phyloP scores from a whole-genome alignment of 2,329 filamentous ascomycete species.

The Aciculosporium take region DNA sequence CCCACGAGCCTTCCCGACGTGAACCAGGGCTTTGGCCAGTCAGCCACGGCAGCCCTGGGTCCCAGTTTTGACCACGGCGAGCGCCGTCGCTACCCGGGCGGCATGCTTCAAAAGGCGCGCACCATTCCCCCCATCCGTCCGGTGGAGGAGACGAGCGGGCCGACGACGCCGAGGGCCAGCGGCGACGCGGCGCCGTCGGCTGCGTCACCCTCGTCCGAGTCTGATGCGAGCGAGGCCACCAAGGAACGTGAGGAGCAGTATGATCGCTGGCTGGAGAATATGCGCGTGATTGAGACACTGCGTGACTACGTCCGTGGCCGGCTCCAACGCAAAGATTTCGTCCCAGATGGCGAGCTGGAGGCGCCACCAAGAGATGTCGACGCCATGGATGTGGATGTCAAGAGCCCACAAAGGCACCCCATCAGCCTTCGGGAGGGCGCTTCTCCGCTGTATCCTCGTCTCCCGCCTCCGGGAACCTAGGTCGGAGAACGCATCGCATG shows the following conservation, averaged over 20 bases:
- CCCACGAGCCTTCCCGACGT: slow-evolving; percentile 42
- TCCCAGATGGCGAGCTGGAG: slow-evolving; percentile 16
- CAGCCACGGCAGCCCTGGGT: slow-evolving; percentile 57
- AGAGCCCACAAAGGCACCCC: slow-evolving; percentile 15
- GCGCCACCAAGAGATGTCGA: slow-evolving; percentile 13
- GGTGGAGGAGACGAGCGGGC: slow-evolving; percentile 23
- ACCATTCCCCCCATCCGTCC: slow-evolving; percentile 26
- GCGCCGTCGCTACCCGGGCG: slow-evolving; percentile 51
- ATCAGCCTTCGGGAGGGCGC: slow-evolving; percentile 16
- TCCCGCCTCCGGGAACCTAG: slow-evolving; percentile 19
- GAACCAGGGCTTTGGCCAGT: slow-evolving; percentile 54
- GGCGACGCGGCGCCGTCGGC: slow-evolving; percentile 29
- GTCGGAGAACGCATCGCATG: neutral
- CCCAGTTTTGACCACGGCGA: slow-evolving; percentile 49
- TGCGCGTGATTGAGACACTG: slow-evolving; percentile 49
- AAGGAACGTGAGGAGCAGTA: slow-evolving; percentile 47
- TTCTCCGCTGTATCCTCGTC: slow-evolving; percentile 25
- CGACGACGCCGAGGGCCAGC: slow-evolving; percentile 28
- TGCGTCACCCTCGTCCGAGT: slow-evolving; percentile 41
- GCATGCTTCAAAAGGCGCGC: slow-evolving; percentile 48
- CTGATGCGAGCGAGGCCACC: slow-evolving; percentile 35
- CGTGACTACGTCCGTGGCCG: slow-evolving; percentile 43
- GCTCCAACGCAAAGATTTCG: slow-evolving; percentile 42
- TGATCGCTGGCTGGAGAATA: slow-evolving; percentile 51
- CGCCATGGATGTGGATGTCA: slow-evolving; percentile 24